Conservation (phyloP, 2,329 filamentous ascomycete species). For the Fusarium buxicola region DNA sequence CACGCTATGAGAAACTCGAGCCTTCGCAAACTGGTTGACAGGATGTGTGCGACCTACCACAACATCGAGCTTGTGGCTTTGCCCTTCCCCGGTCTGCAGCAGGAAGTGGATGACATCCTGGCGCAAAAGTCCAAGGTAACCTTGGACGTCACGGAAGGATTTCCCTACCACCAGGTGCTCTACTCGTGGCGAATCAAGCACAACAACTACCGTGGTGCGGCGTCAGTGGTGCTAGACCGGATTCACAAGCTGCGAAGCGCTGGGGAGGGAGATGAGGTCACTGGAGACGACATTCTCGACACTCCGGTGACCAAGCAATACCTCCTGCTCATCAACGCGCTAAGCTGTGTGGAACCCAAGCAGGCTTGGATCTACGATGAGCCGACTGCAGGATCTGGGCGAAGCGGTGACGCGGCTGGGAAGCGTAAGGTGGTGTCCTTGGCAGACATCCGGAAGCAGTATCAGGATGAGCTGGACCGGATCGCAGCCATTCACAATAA, state of each 20-base stretch:
- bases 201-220: conserved; percentile 85
- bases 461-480: conserved; percentile 89
- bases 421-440: conserved; percentile 86
- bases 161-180: conserved; percentile 90
- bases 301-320: conserved; percentile 80
- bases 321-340: conserved; percentile 90
- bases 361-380: conserved; percentile 81
- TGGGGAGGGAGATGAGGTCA: conserved; percentile 68
- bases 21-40: conserved; percentile 75
- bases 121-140: conserved; percentile 76
- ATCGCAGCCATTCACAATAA: conserved; percentile 90
- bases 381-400: conserved; percentile 40
- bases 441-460: conserved; percentile 87
- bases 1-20: conserved; percentile 77
- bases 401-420: conserved; percentile 39
- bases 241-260: conserved; percentile 71
- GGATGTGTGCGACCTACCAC: conserved; percentile 75
- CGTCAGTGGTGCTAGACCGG: conserved; percentile 70
- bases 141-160: conserved; percentile 72
- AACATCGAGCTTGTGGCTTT: conserved; percentile 77
- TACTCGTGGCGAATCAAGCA: conserved; percentile 90
- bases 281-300: conserved; percentile 67
- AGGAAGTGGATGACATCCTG: conserved; percentile 83
- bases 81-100: conserved; percentile 81
- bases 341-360: conserved; percentile 83